These are phyloP conservation scores for Entrophospora sp. DNA, from an alignment of 192 early-diverging fungal species.

Conservation along the genomic window DNA sequence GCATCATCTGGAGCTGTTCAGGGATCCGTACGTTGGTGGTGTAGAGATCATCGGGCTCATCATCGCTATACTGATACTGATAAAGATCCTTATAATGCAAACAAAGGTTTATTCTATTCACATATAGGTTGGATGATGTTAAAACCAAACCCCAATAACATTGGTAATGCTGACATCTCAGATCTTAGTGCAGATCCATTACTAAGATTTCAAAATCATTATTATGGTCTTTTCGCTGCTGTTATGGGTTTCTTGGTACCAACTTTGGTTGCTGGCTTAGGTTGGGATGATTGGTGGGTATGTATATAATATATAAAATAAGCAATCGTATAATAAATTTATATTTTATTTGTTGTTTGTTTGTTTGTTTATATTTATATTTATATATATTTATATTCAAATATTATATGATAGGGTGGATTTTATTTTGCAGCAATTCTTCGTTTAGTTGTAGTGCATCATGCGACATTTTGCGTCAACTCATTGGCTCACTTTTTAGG, in stretches of 20 bases:
- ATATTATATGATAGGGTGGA: constrained; percentile 43
- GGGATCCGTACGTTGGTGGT: constrained; percentile 84
- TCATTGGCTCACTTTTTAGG: constrained; percentile 77
- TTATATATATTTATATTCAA: not conserved
- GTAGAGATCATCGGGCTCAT: constrained; percentile 76
- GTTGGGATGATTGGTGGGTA: constrained; percentile 65
- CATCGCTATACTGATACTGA: constrained; percentile 83
- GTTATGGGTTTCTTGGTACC: constrained; percentile 73
- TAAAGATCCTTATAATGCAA: constrained; percentile 74
- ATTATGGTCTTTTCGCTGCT: constrained; percentile 63
- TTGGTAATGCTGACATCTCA: constrained; percentile 73
- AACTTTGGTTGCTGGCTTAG: constrained; percentile 73
- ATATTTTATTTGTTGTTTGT: not conserved
- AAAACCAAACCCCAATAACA: constrained; percentile 60
- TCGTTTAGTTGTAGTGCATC: constrained; percentile 73
- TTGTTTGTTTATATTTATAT: not conserved
- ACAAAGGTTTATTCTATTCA: constrained; percentile 71
- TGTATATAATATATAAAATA: not conserved
- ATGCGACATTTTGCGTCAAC: constrained; percentile 87
- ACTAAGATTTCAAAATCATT: constrained; percentile 68
- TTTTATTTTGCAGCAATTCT: constrained; percentile 68
- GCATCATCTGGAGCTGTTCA: constrained; percentile 65
- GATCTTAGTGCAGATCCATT: constrained; percentile 69
- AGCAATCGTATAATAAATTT: too few species aligned
- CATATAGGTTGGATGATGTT: constrained; percentile 85